Conservation (phyloP, 345 rosid genomes). For the Citrus medica region DNA sequence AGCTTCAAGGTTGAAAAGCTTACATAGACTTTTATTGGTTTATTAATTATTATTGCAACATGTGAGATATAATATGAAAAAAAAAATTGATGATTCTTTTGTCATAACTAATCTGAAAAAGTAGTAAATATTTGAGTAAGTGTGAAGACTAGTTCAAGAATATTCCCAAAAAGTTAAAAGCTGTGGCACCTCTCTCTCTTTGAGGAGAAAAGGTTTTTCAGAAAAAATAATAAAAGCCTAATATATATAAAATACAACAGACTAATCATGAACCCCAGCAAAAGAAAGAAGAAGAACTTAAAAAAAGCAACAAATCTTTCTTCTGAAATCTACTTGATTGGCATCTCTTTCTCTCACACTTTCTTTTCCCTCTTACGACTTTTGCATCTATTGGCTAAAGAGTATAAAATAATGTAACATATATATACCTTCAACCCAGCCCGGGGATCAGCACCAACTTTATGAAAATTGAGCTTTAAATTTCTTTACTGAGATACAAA, state of each 20-base stretch:
- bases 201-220: not conserved
- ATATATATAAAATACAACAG: constrained; percentile 7
- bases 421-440: constrained; percentile 6
- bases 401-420: not conserved
- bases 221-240: not conserved
- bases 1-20: not conserved
- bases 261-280: constrained; percentile 21
- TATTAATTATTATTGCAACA: not conserved
- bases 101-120: not conserved
- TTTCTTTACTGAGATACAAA: constrained; percentile 14
- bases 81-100: not conserved
- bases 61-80: not conserved
- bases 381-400: constrained; percentile 10
- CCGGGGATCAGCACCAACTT: constrained; percentile 14
- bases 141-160: constrained; percentile 9
- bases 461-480: constrained; percentile 5
- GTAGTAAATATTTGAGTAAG: not conserved
- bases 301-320: constrained; percentile 20
- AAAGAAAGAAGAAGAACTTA: constrained; percentile 9
- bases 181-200: not conserved
- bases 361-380: constrained; percentile 10
- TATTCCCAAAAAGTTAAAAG: constrained; percentile 11
- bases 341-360: constrained; percentile 10
- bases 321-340: constrained; percentile 6
- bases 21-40: not conserved